Evolutionary conservation across 2,329 filamentous ascomycete species (phyloP).

Genomic region (Hirsutella thompsonii): DNA sequence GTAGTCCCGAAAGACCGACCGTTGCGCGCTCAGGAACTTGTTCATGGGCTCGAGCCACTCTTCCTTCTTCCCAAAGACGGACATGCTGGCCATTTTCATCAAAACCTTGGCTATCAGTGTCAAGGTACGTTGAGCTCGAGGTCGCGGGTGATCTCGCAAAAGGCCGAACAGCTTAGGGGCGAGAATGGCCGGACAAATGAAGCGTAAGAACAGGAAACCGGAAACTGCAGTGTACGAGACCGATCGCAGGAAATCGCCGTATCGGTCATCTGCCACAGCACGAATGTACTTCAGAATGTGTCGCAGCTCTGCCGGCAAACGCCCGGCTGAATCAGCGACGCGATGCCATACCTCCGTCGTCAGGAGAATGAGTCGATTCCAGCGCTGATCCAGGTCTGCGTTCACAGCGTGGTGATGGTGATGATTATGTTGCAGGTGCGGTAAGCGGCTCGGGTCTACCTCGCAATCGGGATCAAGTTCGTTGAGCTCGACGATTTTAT

Average conservation of each 20-base stretch:
- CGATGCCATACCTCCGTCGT: constrained; percentile 79
- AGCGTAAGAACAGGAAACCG: constrained; percentile 85
- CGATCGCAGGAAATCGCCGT: constrained; percentile 81
- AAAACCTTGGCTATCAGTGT: constrained; percentile 88
- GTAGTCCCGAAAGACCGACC: constrained; percentile 72
- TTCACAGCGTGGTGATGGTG: constrained; percentile 18
- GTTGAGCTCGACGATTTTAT: constrained; percentile 81
- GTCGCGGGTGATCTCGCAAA: constrained; percentile 67
- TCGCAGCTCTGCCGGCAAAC: constrained; percentile 69
- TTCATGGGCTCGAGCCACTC: constrained; percentile 99
- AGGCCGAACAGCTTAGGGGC: constrained; percentile 91
- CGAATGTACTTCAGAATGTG: constrained; percentile 83
- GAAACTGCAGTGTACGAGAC: constrained; percentile 91
- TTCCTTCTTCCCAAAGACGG: constrained; percentile 86
- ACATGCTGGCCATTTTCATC: constrained; percentile 82
- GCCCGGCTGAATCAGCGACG: constrained; percentile 61
- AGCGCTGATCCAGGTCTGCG: constrained; percentile 72
- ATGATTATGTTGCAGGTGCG: constrained; percentile 1
- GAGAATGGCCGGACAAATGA: constrained; percentile 91
- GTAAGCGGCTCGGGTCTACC: constrained; percentile 75
- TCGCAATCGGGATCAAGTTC: constrained; percentile 86
- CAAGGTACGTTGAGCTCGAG: constrained; percentile 72
- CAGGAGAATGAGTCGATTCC: constrained; percentile 60
- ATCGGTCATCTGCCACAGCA: constrained; percentile 86
- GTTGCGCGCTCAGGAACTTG: constrained; percentile 62